Conservation (phyloP, 208 protist species). For the Leishmania guyanensis region DNA sequence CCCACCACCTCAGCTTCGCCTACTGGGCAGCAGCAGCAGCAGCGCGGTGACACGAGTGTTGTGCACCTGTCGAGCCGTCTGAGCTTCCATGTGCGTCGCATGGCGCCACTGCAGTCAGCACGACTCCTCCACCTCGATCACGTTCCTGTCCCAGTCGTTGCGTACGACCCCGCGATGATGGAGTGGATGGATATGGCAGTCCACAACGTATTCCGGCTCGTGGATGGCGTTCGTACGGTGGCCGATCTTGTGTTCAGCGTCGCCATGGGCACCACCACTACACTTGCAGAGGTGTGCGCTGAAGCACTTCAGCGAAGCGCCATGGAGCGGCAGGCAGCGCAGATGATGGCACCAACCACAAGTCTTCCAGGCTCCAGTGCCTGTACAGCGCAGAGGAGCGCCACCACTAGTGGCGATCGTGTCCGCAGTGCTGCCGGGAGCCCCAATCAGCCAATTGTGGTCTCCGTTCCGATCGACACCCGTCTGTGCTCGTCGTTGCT, state of each 20-base stretch:
- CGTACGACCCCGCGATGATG: conserved; percentile 38
- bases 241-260: conserved; percentile 65
- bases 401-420: background rate
- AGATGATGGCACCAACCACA: background rate
- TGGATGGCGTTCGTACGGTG: conserved; percentile 75
- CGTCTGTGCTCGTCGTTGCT: conserved; percentile 13
- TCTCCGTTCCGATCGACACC: conserved; percentile 26
- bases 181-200: conserved; percentile 75
- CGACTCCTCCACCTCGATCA: conserved; percentile 50
- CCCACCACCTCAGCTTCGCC: background rate
- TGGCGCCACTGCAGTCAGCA: conserved; percentile 52
- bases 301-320: conserved; percentile 32
- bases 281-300: conserved; percentile 48
- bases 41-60: conserved; percentile 29
- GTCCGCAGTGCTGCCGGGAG: background rate
- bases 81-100: conserved; percentile 59
- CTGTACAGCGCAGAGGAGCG: background rate
- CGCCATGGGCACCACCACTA: conserved; percentile 45
- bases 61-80: conserved; percentile 60
- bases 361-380: background rate
- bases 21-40: conserved; percentile 4
- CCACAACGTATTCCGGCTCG: conserved; percentile 53
- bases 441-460: background rate
- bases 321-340: background rate
- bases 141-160: conserved; percentile 59